phyloP scores from a whole-genome alignment of 176 grass and related monocot genomes.

The Puccinellia tenuiflora region DNA sequence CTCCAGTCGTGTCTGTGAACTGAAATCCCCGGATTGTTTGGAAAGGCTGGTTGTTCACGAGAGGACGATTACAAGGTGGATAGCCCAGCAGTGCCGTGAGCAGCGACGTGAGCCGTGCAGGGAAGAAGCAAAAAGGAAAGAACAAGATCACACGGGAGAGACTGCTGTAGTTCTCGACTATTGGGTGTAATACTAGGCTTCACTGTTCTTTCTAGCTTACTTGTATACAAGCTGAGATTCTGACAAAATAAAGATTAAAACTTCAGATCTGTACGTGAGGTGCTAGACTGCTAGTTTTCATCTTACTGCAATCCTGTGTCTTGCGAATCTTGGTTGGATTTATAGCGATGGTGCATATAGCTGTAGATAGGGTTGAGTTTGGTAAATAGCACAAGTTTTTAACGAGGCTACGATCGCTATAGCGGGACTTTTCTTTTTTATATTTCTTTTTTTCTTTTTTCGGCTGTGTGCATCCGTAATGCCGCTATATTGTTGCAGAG shows the following conservation, averaged over 20 bases:
- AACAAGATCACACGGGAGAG: background rate
- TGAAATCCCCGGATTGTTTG: conserved; percentile 34
- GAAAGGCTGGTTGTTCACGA: conserved; percentile 42
- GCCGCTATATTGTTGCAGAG: no score
- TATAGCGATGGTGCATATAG: no score
- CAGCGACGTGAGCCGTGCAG: background rate
- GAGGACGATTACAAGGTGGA: conserved; percentile 45
- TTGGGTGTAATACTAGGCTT: conserved; percentile 25
- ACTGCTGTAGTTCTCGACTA: background rate
- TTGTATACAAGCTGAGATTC: conserved; percentile 35
- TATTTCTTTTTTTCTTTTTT: no score
- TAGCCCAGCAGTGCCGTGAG: conserved; percentile 51
- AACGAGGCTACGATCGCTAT: no score
- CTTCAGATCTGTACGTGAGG: no score
- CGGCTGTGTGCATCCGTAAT: no score
- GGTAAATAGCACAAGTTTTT: no score
- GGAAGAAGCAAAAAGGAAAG: background rate
- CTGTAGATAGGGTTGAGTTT: no score
- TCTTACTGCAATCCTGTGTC: no score
- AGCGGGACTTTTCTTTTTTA: no score
- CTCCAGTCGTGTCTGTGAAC: background rate
- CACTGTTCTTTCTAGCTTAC: conserved; percentile 14
- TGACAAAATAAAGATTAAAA: background rate
- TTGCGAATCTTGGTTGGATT: no score
- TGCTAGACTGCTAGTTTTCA: no score